These are phyloP conservation scores for Brettanomyces bruxellensis DNA, from an alignment of 805 yeast genomes.

Conservation along the genomic window DNA sequence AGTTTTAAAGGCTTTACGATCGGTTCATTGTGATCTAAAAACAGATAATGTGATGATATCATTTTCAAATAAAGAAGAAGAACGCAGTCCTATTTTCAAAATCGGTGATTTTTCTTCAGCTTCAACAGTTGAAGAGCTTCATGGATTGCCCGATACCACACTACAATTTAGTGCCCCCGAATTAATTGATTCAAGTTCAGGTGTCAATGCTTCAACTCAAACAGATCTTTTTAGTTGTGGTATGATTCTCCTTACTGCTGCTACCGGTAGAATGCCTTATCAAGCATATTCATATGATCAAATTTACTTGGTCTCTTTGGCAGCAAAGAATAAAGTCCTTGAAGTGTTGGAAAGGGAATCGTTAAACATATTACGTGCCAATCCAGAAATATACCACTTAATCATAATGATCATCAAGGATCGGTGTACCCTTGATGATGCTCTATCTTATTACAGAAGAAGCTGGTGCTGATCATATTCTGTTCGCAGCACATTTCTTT, in stretches of 20 bases:
- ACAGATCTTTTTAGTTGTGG: slow-evolving; percentile 42
- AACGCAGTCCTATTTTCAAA: slow-evolving; percentile 27
- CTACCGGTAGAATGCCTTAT: slow-evolving; percentile 39
- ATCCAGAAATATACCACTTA: slow-evolving; percentile 12
- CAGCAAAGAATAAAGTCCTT: slow-evolving; percentile 24
- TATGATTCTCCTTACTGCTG: slow-evolving; percentile 33
- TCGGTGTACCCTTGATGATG: slow-evolving; percentile 19
- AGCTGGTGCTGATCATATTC: background rate
- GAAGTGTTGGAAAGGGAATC: slow-evolving; percentile 23
- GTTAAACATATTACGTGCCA: slow-evolving; percentile 12
- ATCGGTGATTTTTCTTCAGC: slow-evolving; percentile 43
- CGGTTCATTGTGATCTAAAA: slow-evolving; percentile 41
- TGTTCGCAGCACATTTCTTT: too few species aligned
- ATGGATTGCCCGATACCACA: slow-evolving; percentile 24
- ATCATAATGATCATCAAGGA: slow-evolving; percentile 22
- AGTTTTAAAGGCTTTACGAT: slow-evolving; percentile 17
- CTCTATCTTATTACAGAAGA: background rate
- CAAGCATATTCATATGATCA: slow-evolving; percentile 19
- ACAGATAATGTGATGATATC: slow-evolving; percentile 33
- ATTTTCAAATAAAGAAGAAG: slow-evolving; percentile 9
- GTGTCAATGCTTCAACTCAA: slow-evolving; percentile 12
- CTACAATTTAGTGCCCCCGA: slow-evolving; percentile 42
- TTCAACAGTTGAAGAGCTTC: slow-evolving; percentile 11
- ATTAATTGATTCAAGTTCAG: slow-evolving; percentile 18
- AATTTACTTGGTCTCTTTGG: slow-evolving; percentile 23